phyloP scores from a whole-genome alignment of 2,329 filamentous ascomycete genomes.

The Sporothrix euskadiensis region DNA sequence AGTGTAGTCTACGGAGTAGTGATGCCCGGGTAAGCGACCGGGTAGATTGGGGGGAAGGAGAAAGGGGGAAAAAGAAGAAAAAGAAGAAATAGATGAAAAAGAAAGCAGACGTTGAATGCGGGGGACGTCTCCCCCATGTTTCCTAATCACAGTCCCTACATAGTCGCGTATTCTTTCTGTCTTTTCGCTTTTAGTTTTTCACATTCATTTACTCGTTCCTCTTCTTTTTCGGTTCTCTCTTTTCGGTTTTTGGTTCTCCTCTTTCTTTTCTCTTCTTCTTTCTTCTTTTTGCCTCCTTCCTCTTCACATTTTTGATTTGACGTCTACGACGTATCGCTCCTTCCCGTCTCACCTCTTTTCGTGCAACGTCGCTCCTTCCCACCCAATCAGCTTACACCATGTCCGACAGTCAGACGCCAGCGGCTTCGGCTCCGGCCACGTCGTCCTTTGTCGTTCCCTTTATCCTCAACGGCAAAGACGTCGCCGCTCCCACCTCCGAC shows the following conservation, averaged over 20 bases:
- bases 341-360: not conserved
- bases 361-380: not conserved
- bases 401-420: not conserved
- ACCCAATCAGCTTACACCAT: conserved; percentile 18
- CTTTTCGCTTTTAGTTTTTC: not conserved
- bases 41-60: not conserved
- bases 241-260: not conserved
- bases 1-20: not conserved
- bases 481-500: conserved; percentile 24
- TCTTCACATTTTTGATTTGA: not conserved
- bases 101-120: not conserved
- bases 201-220: no score
- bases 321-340: not conserved
- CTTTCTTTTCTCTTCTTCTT: not conserved
- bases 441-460: not conserved
- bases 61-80: not conserved
- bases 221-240: no score
- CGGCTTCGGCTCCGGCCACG: not conserved
- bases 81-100: not conserved
- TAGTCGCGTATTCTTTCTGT: not conserved
- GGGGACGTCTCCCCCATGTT: not conserved
- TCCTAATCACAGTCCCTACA: not conserved
- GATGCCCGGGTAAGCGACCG: not conserved
- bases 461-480: conserved; percentile 13
- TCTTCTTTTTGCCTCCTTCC: not conserved